Percentiles rank a stretch among this genome's conserved stretches.
These are phyloP conservation scores for Ustanciosporium gigantosporum DNA, from an alignment of 1,284 basidiomycete genomes.

Conservation along the genomic window DNA sequence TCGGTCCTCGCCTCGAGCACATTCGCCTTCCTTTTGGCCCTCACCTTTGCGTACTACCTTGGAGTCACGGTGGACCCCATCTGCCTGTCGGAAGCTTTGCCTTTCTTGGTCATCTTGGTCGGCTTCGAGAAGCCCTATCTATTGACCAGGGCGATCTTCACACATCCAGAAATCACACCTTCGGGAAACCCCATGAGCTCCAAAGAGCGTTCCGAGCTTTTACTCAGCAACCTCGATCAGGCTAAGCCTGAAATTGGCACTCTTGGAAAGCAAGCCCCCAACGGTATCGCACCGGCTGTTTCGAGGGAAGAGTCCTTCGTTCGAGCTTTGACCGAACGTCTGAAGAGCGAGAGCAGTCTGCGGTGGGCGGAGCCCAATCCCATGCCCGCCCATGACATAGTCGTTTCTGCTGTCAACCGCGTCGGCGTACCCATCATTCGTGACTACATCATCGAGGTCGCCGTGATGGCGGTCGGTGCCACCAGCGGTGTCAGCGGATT, in stretches of 20 bases:
- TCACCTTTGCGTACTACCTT: conserved; percentile 81
- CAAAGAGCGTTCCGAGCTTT: conserved; percentile 28
- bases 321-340: conserved; percentile 59
- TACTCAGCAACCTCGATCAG: conserved; percentile 34
- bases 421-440: conserved; percentile 83
- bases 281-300: conserved; percentile 18
- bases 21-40: conserved; percentile 83
- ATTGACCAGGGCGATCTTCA: conserved; percentile 85
- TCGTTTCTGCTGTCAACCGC: conserved; percentile 78
- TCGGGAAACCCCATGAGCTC: conserved; percentile 14
- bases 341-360: conserved; percentile 60
- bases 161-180: conserved; percentile 74
- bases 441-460: conserved; percentile 90
- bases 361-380: conserved; percentile 64
- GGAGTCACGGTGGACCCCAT: conserved; percentile 89
- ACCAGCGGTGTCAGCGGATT: conserved; percentile 85
- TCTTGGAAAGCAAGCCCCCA: conserved; percentile 20
- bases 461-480: conserved; percentile 83
- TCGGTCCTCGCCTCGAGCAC: conserved; percentile 82
- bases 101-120: conserved; percentile 95
- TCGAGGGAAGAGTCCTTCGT: conserved; percentile 53
- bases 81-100: conserved; percentile 88
- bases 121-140: conserved; percentile 97
- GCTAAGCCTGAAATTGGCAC: conserved; percentile 28
- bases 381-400: conserved; percentile 77